These are phyloP conservation scores for Ustilago trichophora DNA, from an alignment of 1,284 basidiomycete species.

Conservation along the genomic window DNA sequence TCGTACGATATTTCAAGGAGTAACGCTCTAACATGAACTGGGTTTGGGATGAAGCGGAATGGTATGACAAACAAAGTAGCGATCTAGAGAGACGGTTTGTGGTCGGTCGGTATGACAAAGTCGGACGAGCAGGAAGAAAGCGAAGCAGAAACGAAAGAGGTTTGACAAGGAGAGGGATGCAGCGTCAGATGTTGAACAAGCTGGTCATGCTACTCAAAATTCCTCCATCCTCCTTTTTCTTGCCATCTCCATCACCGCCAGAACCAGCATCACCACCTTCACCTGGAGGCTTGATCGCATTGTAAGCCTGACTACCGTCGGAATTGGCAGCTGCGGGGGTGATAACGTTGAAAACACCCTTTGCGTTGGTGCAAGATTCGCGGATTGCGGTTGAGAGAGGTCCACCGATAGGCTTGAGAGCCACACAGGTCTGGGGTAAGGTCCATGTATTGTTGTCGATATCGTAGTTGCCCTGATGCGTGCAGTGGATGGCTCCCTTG, in stretches of 20 bases:
- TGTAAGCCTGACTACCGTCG: constrained; percentile 16
- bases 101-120: too few species aligned
- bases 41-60: too few species aligned
- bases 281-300: constrained; percentile 7
- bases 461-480: constrained; percentile 34
- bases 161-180: too few species aligned
- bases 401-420: constrained; percentile 28
- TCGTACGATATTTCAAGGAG: too few species aligned
- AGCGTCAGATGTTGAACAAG: too few species aligned
- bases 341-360: constrained; percentile 30
- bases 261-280: background rate
- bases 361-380: constrained; percentile 23
- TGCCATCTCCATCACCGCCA: background rate
- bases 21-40: too few species aligned
- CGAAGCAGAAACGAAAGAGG: too few species aligned
- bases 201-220: too few species aligned
- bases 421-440: constrained; percentile 37
- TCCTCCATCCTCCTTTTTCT: too few species aligned
- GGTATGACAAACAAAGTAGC: too few species aligned
- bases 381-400: constrained; percentile 15
- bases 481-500: constrained; percentile 28
- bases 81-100: too few species aligned
- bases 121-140: too few species aligned
- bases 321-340: constrained; percentile 17
- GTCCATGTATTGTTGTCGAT: constrained; percentile 35